Percentiles rank a stretch among this genome's conserved stretches.
Conservation (phyloP, 208 protist genomes). For the Lotmaria passim region DNA sequence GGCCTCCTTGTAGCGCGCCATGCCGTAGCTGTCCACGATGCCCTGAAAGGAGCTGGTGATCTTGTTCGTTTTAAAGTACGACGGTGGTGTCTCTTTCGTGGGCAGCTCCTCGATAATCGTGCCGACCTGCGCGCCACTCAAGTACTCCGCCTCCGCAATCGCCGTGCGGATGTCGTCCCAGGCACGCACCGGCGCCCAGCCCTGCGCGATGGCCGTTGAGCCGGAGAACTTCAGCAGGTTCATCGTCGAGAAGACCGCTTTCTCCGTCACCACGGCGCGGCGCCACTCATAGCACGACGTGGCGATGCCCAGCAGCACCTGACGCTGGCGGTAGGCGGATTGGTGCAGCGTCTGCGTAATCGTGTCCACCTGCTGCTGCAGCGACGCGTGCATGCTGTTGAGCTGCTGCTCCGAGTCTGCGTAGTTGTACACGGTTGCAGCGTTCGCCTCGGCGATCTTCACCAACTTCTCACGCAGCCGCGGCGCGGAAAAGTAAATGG, state of each 20-base stretch:
- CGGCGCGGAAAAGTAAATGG: constrained; percentile 97
- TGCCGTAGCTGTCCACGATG: constrained; percentile 98
- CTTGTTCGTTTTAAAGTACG: constrained; percentile 96
- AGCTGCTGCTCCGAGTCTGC: constrained; percentile 90
- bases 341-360: constrained; percentile 79
- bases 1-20: constrained; percentile 93
- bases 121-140: constrained; percentile 85
- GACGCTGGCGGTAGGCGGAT: constrained; percentile 65
- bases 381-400: constrained; percentile 59
- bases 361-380: constrained; percentile 76
- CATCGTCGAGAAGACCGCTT: constrained; percentile 96
- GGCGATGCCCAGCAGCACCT: constrained; percentile 82
- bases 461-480: constrained; percentile 89
- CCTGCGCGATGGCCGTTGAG: constrained; percentile 91
- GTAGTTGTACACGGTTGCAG: constrained; percentile 94
- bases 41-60: constrained; percentile 96
- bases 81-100: constrained; percentile 95
- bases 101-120: constrained; percentile 93
- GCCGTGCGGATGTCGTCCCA: constrained; percentile 74
- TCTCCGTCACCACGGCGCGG: constrained; percentile 92
- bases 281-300: constrained; percentile 87
- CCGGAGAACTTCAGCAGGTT: constrained; percentile 96
- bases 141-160: constrained; percentile 78
- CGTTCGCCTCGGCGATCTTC: constrained; percentile 97
- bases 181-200: constrained; percentile 91